phyloP scores from a whole-genome alignment of 352 stramenopile species.

The Thraustochytrium sp. region DNA sequence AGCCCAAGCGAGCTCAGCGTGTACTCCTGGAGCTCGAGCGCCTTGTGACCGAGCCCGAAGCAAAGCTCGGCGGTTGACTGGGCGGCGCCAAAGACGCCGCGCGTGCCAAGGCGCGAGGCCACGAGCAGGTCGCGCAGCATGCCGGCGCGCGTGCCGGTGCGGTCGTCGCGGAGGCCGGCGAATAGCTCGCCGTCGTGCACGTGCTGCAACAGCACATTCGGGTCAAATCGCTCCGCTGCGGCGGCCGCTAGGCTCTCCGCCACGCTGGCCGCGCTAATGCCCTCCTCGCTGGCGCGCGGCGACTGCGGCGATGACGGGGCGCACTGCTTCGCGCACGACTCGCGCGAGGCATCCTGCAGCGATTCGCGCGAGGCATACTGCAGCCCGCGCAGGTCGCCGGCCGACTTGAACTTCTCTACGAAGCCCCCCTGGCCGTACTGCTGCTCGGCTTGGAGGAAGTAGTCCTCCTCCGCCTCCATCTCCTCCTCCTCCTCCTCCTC shows the following conservation, averaged over 20 bases:
- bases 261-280: neutral
- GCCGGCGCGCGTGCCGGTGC: neutral
- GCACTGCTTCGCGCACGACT: too few species aligned
- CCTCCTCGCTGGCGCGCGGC: neutral
- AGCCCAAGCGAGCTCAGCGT: neutral
- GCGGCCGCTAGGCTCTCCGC: neutral
- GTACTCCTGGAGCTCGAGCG: neutral
- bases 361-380: too few species aligned
- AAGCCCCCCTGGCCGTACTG: too few species aligned
- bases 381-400: too few species aligned
- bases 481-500: too few species aligned
- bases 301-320: slow-evolving; percentile 6
- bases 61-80: neutral
- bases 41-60: neutral
- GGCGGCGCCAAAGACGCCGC: neutral
- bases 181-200: slow-evolving; percentile 4
- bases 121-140: neutral
- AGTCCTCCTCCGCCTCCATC: too few species aligned
- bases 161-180: neutral
- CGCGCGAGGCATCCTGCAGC: too few species aligned
- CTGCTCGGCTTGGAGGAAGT: too few species aligned
- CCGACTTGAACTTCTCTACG: too few species aligned
- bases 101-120: neutral
- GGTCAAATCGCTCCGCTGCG: neutral
- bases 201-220: neutral